phyloP scores from a whole-genome alignment of 768 basidiomycete genomes.

The Lactifluus pinguis region DNA sequence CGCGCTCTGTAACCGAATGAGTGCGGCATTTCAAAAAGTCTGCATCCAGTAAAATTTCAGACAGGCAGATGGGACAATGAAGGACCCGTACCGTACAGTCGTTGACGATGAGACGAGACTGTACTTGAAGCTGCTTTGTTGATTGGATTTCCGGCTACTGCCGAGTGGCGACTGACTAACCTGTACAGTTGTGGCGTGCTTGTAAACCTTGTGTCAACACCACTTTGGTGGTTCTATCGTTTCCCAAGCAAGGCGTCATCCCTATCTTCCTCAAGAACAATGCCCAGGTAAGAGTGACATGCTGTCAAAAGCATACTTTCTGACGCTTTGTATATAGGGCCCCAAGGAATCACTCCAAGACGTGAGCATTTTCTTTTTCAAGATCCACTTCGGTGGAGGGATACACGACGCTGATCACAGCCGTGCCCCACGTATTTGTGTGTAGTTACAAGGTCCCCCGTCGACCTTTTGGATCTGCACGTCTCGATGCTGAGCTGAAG shows the following conservation, averaged over 20 bases:
- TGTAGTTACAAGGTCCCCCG: conserved; percentile 96
- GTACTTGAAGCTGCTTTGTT: conserved; percentile 7
- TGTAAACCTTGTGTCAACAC: conserved; percentile 21
- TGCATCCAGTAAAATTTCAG: neutral
- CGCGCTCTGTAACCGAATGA: conserved; percentile 99
- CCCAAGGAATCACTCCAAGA: conserved; percentile 88
- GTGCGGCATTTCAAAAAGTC: conserved; percentile 91
- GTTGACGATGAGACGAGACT: conserved; percentile 5
- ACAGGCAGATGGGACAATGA: conserved; percentile 12
- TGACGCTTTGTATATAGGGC: conserved; percentile 45
- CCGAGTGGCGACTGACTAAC: conserved; percentile 54
- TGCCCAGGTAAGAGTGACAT: conserved; percentile 65
- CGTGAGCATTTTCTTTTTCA: conserved; percentile 61
- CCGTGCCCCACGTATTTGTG: conserved; percentile 50
- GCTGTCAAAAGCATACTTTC: conserved; percentile 2
- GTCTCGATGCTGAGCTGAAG: conserved; percentile 99
- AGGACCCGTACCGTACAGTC: conserved; percentile 40
- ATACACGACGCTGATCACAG: conserved; percentile 53
- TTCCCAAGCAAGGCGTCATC: conserved; percentile 5
- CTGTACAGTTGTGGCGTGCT: conserved; percentile 58
- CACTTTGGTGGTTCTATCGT: conserved; percentile 26
- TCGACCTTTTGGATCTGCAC: conserved; percentile 93
- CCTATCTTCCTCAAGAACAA: conserved; percentile 51
- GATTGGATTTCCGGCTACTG: conserved; percentile 41
- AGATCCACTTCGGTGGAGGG: conserved; percentile 62